A percentile compares a stretch with the other conserved stretches of the same genome.
Conservation (phyloP, 2,329 filamentous ascomycete species). For the Rugonectria rugulosa region DNA sequence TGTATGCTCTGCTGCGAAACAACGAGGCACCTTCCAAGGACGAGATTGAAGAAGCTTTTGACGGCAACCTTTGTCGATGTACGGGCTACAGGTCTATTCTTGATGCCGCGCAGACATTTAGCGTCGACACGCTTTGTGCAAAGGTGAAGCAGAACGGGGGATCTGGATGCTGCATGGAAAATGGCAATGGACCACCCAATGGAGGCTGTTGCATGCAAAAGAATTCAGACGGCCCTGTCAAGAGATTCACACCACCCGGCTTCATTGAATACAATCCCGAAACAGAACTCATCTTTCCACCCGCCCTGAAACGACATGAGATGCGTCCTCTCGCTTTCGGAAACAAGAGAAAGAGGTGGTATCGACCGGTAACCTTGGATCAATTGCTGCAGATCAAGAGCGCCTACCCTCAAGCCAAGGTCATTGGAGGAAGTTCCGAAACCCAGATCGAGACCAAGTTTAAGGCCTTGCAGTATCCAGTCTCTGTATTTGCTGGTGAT, state of each 20-base stretch:
- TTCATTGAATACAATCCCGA: constrained; percentile 96
- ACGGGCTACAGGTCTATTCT: constrained; percentile 95
- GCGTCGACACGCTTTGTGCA: constrained; percentile 55
- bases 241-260: constrained; percentile 81
- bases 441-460: constrained; percentile 99
- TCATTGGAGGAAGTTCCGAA: constrained; percentile 95
- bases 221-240: constrained; percentile 60
- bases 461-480: constrained; percentile 89
- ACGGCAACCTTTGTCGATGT: constrained; percentile 94
- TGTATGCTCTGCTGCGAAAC: constrained; percentile 92
- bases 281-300: constrained; percentile 95
- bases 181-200: constrained; percentile 51
- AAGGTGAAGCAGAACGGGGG: constrained; percentile 55
- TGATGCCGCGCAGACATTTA: constrained; percentile 93
- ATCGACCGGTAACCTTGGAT: constrained; percentile 82
- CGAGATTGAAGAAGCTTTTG: constrained; percentile 94
- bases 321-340: constrained; percentile 86
- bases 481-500: constrained; percentile 92
- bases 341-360: constrained; percentile 95
- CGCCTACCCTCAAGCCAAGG: constrained; percentile 83
- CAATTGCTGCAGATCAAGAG: constrained; percentile 93
- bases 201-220: constrained; percentile 75
- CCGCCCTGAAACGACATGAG: constrained; percentile 81
- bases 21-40: constrained; percentile 78
- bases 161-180: constrained; percentile 77